These are phyloP conservation scores for Lichtheimia ramosa DNA, from an alignment of 371 early-diverging fungal species.

Conservation along the genomic window DNA sequence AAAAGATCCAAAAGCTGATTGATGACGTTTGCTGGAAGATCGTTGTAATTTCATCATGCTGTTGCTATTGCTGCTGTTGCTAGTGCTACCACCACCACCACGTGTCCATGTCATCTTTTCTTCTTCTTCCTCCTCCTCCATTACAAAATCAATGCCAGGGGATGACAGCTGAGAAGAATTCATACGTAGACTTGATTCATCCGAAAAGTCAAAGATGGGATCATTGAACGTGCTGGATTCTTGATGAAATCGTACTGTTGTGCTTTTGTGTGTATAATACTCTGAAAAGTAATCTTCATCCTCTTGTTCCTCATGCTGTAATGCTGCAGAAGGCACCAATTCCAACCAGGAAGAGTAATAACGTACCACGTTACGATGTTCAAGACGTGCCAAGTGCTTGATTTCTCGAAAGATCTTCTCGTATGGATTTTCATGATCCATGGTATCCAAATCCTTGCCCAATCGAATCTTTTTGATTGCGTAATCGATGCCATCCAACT, in stretches of 20 bases:
- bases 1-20: background rate
- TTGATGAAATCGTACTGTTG: no score
- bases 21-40: background rate
- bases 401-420: slow-evolving; percentile 90
- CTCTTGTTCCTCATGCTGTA: slow-evolving; percentile 8
- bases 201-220: slow-evolving; percentile 3
- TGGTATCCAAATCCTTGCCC: slow-evolving; percentile 34
- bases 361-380: slow-evolving; percentile 90
- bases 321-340: slow-evolving; percentile 34
- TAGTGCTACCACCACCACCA: no score
- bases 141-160: slow-evolving; percentile 14
- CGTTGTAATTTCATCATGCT: no score
- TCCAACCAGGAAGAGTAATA: slow-evolving; percentile 96
- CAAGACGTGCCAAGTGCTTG: slow-evolving; percentile 82
- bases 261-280: background rate
- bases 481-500: slow-evolving; percentile 82
- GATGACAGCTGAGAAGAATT: background rate
- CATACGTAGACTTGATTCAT: background rate
- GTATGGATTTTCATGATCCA: slow-evolving; percentile 49
- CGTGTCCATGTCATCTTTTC: slow-evolving; percentile 5
- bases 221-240: slow-evolving; percentile 6
- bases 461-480: slow-evolving; percentile 86
- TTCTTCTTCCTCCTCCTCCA: background rate
- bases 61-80: no score
- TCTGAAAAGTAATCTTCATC: slow-evolving; percentile 9